Base-by-base conservation (phyloP, 106 monocot species). In the Apostasia ramifera region DNA sequence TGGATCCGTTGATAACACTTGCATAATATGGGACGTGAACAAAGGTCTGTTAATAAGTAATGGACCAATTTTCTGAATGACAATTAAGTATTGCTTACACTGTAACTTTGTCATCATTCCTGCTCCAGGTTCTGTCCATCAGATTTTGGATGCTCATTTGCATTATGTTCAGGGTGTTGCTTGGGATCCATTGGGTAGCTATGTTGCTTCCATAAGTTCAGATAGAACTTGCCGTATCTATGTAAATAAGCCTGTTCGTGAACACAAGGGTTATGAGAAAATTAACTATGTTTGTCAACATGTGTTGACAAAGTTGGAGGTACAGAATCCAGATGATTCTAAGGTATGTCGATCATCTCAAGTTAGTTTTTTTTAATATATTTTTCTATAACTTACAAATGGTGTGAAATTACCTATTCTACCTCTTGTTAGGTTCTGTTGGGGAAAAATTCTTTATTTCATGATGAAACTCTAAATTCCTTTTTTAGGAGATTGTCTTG, bases 141-240 rank as follows among this genome's bases (percentile, higher is more conserved):
- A 97, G 75, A 92, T 89, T 44, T 83, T 97, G 70, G 92, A 92
- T 81, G 74, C 70, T 52, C 95, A 97, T 82, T 74, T 86, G 47
- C 95, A 92, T 75, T 97, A 97, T 84, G 95, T 97, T 72, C 92
- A 97, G 66, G 95, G 95, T 61, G 95, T 97, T 77, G 76, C 89
- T 7, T 97, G 95, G 95, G 95, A 97, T 82, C 95, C 95, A 72
- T 70, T 89, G 70, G 84, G 79, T 55, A 82, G 87, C 3, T 97
- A 80, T 84, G 76, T 92, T 80, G 92, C 95, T 71, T 92, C 95
- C 37, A 67, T 97, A 61, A 97, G 95, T 78, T 97, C 92, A 14
- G 95, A 97, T 57, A 82, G 95, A 75, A 97, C 92, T 49, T 97
- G 92, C 55, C 79, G 91, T 40, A 68, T 97, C 46, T 92, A 89